Conservation (phyloP, 768 basidiomycete genomes). For the button mushroom (Agaricus bisporus) region DNA sequence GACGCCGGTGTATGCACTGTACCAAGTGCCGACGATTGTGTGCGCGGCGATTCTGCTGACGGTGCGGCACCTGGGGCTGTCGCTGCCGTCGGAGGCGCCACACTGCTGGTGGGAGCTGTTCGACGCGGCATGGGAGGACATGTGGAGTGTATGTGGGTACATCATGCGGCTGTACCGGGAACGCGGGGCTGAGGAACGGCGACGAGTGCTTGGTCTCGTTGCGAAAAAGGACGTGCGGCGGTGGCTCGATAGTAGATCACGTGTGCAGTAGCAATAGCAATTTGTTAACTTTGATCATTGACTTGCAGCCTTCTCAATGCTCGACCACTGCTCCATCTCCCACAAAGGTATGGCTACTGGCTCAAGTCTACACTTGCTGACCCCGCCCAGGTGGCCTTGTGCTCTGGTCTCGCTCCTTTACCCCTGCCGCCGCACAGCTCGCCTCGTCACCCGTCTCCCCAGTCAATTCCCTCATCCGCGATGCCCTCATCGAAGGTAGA, state of each 20-base stretch:
- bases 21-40: constrained; percentile 86
- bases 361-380: too few species aligned
- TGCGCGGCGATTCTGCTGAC: constrained; percentile 85
- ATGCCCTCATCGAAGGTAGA: constrained; percentile 88
- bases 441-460: constrained; percentile 72
- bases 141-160: constrained; percentile 79
- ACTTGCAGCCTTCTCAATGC: too few species aligned
- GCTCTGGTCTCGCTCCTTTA: constrained; percentile 93
- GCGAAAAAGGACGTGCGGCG: constrained; percentile 74
- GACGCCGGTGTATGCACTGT: constrained; percentile 87
- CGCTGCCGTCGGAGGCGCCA: constrained; percentile 66
- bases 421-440: constrained; percentile 71
- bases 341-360: too few species aligned
- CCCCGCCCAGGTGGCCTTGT: constrained; percentile 72
- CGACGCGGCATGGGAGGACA: constrained; percentile 85
- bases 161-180: constrained; percentile 76
- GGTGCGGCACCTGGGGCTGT: constrained; percentile 61
- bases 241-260: constrained; percentile 59
- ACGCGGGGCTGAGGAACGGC: constrained; percentile 39
- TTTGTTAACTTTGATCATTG: too few species aligned
- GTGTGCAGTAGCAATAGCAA: too few species aligned
- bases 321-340: constrained; percentile 94
- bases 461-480: constrained; percentile 82
- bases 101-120: constrained; percentile 93
- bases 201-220: constrained; percentile 50